Evolutionary conservation across 208 protist genomes (phyloP).

Genomic region (Leishmania tarentolae): DNA sequence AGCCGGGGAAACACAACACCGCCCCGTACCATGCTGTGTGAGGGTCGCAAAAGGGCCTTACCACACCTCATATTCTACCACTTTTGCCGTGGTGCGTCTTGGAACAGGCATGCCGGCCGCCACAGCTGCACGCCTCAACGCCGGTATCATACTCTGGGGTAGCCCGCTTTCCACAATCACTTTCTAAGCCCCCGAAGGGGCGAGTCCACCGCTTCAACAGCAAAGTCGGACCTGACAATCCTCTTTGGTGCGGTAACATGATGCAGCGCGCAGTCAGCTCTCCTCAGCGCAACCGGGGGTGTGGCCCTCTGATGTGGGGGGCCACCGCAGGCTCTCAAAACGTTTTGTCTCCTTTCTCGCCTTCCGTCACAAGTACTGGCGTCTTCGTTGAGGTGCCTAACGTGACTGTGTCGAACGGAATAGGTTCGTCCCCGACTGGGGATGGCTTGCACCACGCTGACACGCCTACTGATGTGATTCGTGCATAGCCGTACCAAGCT

Average conservation of each 20-base stretch:
- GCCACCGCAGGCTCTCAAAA: background rate
- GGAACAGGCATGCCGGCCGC: background rate
- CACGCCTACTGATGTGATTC: conserved; percentile 16
- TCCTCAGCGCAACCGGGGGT: conserved; percentile 12
- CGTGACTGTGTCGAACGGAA: conserved; percentile 32
- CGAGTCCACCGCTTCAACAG: conserved; percentile 35
- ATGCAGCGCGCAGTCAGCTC: conserved; percentile 27
- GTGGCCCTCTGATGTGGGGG: conserved; percentile 28
- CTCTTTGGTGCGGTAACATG: conserved; percentile 28
- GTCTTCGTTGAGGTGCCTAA: conserved; percentile 15
- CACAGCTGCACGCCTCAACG: background rate
- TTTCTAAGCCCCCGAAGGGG: conserved; percentile 8
- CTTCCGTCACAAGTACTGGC: too few species aligned
- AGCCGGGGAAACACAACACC: background rate
- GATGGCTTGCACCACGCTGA: conserved; percentile 30
- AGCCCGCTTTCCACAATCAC: conserved; percentile 13
- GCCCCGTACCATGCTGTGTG: conserved; percentile 24
- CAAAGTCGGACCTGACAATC: conserved; percentile 26
- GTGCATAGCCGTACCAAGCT: conserved; percentile 22
- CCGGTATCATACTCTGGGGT: conserved; percentile 6
- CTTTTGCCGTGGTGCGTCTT: conserved; percentile 19
- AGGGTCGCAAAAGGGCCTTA: conserved; percentile 30
- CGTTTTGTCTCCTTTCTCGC: background rate
- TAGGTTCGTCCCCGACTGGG: conserved; percentile 29
- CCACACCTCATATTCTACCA: conserved; percentile 8